Evolutionary conservation across 1,284 basidiomycete genomes (phyloP).

Genomic region (Leccinum olivaceoglutinosum): DNA sequence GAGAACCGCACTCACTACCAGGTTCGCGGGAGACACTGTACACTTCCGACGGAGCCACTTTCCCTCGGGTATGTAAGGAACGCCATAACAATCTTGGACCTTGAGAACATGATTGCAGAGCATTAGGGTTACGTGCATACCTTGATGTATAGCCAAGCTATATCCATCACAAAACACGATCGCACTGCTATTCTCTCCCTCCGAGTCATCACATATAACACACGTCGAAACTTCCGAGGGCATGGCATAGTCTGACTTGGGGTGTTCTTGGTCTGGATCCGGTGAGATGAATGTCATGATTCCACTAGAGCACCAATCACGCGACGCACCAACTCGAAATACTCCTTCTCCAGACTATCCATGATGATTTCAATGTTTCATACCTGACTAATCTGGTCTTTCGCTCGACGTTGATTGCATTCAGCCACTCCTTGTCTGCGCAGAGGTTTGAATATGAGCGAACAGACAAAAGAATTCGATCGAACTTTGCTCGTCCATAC

Average conservation of each 20-base stretch:
- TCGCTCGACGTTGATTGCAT: constrained; percentile 79
- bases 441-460: constrained; percentile 1
- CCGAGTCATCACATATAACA: constrained; percentile 95
- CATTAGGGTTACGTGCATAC: constrained; percentile 35
- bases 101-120: constrained; percentile 9
- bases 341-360: constrained; percentile 51
- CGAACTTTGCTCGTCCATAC: constrained; percentile 98
- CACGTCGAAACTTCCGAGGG: constrained; percentile 94
- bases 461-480: constrained; percentile 10
- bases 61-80: constrained; percentile 67
- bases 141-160: constrained; percentile 98
- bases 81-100: constrained; percentile 89
- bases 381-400: constrained; percentile 76
- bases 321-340: no score
- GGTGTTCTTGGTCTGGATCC: constrained; percentile 75
- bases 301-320: no score
- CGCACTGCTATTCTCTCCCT: constrained; percentile 97
- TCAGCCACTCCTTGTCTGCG: constrained; percentile 93
- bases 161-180: constrained; percentile 98
- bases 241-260: constrained; percentile 76
- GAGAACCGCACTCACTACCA: constrained; percentile 62
- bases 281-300: not conserved
- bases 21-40: constrained; percentile 94
- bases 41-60: constrained; percentile 99
- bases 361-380: constrained; percentile 93